A percentile compares a stretch with the other conserved stretches of the same genome.
Evolutionary conservation across 305 asterid genomes (phyloP).

Genomic region (Nicotiana rustica): DNA sequence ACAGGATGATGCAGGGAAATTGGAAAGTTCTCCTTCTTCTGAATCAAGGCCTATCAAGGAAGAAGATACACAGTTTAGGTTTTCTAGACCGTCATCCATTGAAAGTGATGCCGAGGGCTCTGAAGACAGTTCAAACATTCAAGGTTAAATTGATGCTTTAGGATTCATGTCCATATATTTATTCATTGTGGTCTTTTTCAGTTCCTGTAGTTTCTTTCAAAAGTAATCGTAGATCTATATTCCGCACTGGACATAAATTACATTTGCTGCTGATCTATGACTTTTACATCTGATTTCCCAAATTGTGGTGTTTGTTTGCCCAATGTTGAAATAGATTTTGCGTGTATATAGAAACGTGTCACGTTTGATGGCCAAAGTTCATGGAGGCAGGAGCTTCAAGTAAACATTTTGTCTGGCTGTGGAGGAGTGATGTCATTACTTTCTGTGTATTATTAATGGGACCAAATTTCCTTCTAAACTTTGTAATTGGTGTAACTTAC

Average conservation of each 20-base stretch:
- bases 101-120: conserved; percentile 60
- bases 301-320: conserved; percentile 1
- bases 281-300: conserved; percentile 2
- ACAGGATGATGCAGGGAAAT: conserved; percentile 58
- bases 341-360: conserved; percentile 9
- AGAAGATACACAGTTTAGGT: conserved; percentile 55
- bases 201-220: conserved; percentile 21
- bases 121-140: conserved; percentile 54
- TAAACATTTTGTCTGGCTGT: conserved; percentile 25
- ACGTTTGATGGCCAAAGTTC: conserved; percentile 5
- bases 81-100: conserved; percentile 53
- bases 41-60: conserved; percentile 53
- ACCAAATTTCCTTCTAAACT: conserved; percentile 15
- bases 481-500: conserved; percentile 18
- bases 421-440: conserved; percentile 23
- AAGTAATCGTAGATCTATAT: background rate
- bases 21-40: conserved; percentile 46
- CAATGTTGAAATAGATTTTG: background rate
- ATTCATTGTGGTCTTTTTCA: background rate
- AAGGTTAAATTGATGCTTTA: conserved; percentile 56
- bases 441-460: conserved; percentile 20
- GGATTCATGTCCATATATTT: conserved; percentile 28
- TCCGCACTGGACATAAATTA: conserved; percentile 12
- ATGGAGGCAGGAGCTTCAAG: conserved; percentile 22
- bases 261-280: conserved; percentile 8